Conservation (phyloP, 495 filamentous ascomycete species). For the Talaromyces thailandensis region DNA sequence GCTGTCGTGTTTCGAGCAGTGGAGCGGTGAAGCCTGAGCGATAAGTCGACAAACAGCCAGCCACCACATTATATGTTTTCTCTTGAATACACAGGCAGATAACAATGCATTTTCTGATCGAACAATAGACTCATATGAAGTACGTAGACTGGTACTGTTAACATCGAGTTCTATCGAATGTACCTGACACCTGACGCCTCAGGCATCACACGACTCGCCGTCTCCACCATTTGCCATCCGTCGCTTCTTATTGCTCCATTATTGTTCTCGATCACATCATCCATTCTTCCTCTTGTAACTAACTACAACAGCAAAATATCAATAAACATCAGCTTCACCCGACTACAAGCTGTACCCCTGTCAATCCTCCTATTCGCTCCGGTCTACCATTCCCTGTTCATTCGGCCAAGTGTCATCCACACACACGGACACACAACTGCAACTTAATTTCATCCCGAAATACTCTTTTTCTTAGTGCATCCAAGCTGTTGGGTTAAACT, state of each 20-base stretch:
- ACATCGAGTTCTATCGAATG: neutral
- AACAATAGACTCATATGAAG: too few relatives aligned
- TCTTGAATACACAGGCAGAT: too few relatives aligned
- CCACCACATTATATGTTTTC: too few relatives aligned
- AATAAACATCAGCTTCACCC: neutral
- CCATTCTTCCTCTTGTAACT: neutral
- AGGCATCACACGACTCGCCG: neutral
- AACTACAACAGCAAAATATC: too few relatives aligned
- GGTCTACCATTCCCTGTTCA: neutral
- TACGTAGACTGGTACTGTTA: too few relatives aligned
- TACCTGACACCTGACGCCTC: neutral
- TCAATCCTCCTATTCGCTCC: neutral
- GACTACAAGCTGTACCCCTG: neutral
- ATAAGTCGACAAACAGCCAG: neutral
- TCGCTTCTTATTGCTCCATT: neutral
- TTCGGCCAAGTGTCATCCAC: neutral
- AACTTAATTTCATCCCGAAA: neutral
- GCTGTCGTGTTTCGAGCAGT: neutral
- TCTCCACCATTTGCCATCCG: neutral
- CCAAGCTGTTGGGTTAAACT: neutral
- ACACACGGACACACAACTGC: neutral
- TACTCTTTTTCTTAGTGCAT: neutral
- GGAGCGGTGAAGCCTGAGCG: neutral
- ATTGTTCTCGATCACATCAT: neutral
- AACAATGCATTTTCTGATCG: too few relatives aligned